Evolutionary conservation across 2,329 filamentous ascomycete species (phyloP).

Genomic region (Ploettnerulaceae sp.): DNA sequence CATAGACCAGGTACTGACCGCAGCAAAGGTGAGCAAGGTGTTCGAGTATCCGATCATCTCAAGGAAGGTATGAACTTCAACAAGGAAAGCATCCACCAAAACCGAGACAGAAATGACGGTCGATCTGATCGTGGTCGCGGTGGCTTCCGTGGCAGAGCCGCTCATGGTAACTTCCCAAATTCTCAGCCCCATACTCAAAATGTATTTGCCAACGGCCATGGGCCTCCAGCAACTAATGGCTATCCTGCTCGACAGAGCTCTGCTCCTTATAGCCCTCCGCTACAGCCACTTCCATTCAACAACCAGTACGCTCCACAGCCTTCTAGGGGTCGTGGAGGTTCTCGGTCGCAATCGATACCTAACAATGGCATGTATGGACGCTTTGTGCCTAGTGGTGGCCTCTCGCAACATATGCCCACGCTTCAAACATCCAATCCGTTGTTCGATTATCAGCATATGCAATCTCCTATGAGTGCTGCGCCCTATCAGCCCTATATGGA

Average conservation of each 20-base stretch:
- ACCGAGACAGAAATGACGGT: slow-evolving; percentile 36
- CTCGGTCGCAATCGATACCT: slow-evolving; percentile 59
- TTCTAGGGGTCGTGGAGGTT: slow-evolving; percentile 39
- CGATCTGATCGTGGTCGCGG: slow-evolving; percentile 42
- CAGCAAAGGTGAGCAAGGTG: slow-evolving; percentile 30
- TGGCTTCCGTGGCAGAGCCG: slow-evolving; percentile 41
- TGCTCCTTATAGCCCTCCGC: slow-evolving; percentile 35
- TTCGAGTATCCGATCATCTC: slow-evolving; percentile 27
- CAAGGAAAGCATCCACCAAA: slow-evolving; percentile 27
- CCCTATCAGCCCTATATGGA: slow-evolving; percentile 55
- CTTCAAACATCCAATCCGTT: slow-evolving; percentile 46
- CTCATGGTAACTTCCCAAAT: slow-evolving; percentile 34
- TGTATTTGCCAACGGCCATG: slow-evolving; percentile 39
- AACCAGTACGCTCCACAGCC: slow-evolving; percentile 32
- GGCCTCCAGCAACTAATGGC: slow-evolving; percentile 26
- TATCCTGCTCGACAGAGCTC: slow-evolving; percentile 29
- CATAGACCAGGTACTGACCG: slow-evolving; percentile 28
- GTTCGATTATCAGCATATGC: slow-evolving; percentile 49
- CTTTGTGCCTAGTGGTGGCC: slow-evolving; percentile 33
- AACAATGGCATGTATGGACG: slow-evolving; percentile 47
- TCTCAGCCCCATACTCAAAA: slow-evolving; percentile 31
- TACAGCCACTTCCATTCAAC: slow-evolving; percentile 34
- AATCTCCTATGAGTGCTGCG: slow-evolving; percentile 53
- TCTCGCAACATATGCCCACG: slow-evolving; percentile 37
- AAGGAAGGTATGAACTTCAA: slow-evolving; percentile 26